Evolutionary conservation across 352 stramenopile genomes (phyloP).

Genomic region (Vaucheria bursata): DNA sequence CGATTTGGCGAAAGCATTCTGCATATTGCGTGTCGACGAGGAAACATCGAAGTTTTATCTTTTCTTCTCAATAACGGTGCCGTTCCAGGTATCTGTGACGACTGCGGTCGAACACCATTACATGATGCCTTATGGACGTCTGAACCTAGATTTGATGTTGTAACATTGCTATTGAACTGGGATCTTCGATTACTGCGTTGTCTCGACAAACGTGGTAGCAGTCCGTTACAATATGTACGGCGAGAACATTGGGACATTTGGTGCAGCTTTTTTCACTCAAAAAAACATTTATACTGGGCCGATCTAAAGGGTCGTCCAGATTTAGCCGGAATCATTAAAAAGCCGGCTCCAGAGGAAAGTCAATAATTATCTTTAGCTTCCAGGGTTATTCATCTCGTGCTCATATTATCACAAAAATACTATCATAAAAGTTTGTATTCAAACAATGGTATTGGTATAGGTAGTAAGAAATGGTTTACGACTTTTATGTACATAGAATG

Average conservation of each 20-base stretch:
- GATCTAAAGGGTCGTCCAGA: constrained; percentile 17
- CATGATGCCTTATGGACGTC: constrained; percentile 66
- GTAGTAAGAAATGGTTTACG: no score
- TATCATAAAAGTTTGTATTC: no score
- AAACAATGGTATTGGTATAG: no score
- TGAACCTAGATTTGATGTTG: constrained; percentile 56
- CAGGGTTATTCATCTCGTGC: no score
- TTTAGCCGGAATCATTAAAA: no score
- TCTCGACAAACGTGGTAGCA: constrained; percentile 57
- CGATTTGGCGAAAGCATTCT: constrained; percentile 63
- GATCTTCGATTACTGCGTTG: constrained; percentile 58
- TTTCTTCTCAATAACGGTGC: constrained; percentile 55
- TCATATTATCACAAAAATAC: no score
- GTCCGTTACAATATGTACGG: constrained; percentile 61
- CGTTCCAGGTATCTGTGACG: constrained; percentile 53
- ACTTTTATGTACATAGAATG: no score
- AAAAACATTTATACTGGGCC: constrained; percentile 49
- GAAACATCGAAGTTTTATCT: constrained; percentile 51
- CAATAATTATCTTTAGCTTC: no score
- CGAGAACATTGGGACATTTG: constrained; percentile 44
- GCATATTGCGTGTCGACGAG: constrained; percentile 61
- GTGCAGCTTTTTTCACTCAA: constrained; percentile 45
- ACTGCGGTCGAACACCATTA: constrained; percentile 62
- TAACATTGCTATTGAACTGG: constrained; percentile 55
- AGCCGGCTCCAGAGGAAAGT: no score